phyloP scores from a whole-genome alignment of 1,284 basidiomycete genomes.

The Cronartium ribicola region DNA sequence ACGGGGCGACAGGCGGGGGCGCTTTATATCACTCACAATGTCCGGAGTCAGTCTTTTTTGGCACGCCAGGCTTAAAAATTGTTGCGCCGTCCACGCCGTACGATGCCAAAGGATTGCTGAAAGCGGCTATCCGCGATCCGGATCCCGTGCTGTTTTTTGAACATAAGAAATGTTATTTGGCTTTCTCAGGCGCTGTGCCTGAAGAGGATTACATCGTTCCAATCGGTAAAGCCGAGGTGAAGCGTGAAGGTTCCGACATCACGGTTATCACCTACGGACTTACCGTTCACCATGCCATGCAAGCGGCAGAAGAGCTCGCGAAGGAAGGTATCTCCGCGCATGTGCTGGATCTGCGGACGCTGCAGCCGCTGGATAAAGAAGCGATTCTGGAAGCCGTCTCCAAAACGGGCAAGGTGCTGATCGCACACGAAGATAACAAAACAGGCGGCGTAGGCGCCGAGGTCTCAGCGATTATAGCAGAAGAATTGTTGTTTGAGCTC shows the following conservation, averaged over 20 bases:
- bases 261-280: conserved; percentile 89
- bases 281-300: conserved; percentile 64
- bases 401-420: too few species aligned
- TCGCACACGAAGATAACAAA: too few species aligned
- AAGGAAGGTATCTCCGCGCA: too few species aligned
- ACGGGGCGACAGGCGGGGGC: conserved; percentile 85
- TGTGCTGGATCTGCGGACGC: too few species aligned
- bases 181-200: conserved; percentile 86
- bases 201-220: conserved; percentile 79
- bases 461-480: too few species aligned
- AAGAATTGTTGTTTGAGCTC: too few species aligned
- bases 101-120: conserved; percentile 84
- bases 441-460: too few species aligned
- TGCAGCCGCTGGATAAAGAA: too few species aligned
- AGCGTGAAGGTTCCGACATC: conserved; percentile 70
- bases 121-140: conserved; percentile 79
- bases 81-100: conserved; percentile 88
- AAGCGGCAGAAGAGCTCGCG: too few species aligned
- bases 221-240: conserved; percentile 69
- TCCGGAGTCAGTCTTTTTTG: conserved; percentile 77
- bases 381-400: too few species aligned
- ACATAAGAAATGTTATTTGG: conserved; percentile 82
- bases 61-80: conserved; percentile 56
- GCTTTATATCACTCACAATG: conserved; percentile 91
- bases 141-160: conserved; percentile 93